Evolutionary conservation across 176 grass and related monocot genomes (phyloP).

Genomic region (Juncus effusus): DNA sequence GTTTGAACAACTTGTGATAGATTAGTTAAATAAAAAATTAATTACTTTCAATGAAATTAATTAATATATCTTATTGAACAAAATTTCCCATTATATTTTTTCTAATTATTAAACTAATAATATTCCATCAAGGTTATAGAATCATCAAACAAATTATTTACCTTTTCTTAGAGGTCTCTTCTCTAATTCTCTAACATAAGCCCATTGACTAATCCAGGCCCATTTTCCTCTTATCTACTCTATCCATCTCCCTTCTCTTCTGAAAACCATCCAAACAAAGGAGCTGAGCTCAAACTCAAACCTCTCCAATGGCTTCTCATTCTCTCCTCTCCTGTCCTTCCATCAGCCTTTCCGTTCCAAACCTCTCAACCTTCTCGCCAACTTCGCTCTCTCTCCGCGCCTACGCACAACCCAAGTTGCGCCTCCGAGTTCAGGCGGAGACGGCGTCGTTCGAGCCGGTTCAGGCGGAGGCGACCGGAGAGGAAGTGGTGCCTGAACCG

Average conservation of each 20-base stretch:
- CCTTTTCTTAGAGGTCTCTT: too few relatives aligned
- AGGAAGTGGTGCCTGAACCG: conserved; percentile 43
- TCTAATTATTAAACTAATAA: too few relatives aligned
- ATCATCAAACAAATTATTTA: too few relatives aligned
- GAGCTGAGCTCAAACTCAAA: conserved; percentile 4
- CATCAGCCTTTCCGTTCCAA: conserved; percentile 29
- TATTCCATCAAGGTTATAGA: too few relatives aligned
- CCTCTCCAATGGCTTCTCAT: conserved; percentile 24
- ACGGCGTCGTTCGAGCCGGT: conserved; percentile 8
- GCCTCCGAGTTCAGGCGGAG: conserved; percentile 29
- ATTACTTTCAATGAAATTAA: too few relatives aligned
- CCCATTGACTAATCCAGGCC: background rate
- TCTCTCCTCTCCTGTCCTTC: conserved; percentile 49
- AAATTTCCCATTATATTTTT: too few relatives aligned
- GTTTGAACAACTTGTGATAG: too few relatives aligned
- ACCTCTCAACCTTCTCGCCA: background rate
- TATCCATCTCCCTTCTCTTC: background rate
- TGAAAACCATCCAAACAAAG: conserved; percentile 9
- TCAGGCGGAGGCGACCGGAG: background rate
- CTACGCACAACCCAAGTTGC: conserved; percentile 31
- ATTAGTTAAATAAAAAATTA: too few relatives aligned
- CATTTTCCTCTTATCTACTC: background rate
- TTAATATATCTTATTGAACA: too few relatives aligned
- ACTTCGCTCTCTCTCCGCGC: conserved; percentile 18
- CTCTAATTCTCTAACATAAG: too few relatives aligned